Conservation (phyloP, 2,329 filamentous ascomycete genomes). For the Fusarium phyllophilum region DNA sequence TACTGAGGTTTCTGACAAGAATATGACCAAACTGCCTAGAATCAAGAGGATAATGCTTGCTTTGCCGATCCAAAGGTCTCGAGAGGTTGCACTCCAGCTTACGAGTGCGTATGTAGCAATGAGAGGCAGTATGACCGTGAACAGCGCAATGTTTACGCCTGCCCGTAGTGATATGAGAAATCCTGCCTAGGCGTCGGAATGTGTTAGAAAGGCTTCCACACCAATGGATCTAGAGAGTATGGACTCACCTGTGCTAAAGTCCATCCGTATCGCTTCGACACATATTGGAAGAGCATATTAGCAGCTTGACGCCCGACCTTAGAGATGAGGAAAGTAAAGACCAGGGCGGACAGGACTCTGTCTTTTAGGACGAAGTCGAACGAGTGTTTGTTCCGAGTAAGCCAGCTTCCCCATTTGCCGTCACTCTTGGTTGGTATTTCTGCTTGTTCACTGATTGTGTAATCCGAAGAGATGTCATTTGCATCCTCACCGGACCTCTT, state of each 20-base stretch:
- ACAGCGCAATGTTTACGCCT: not conserved
- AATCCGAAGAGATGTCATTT: not conserved
- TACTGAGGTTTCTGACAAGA: not conserved
- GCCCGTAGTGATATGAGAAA: constrained; percentile 4
- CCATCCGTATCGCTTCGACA: constrained; percentile 4
- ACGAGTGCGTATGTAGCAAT: not conserved
- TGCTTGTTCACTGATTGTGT: not conserved
- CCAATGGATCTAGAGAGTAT: not conserved
- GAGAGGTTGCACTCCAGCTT: not conserved
- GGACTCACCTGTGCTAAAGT: not conserved
- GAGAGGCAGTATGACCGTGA: not conserved
- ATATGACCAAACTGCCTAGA: not conserved
- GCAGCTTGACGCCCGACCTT: not conserved
- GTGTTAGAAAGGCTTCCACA: not conserved
- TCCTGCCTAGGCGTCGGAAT: not conserved
- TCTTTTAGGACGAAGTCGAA: not conserved
- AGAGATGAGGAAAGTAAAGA: not conserved
- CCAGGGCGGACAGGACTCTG: not conserved
- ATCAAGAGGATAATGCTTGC: not conserved
- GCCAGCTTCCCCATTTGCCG: not conserved
- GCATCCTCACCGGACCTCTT: not conserved
- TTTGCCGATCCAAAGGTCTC: not conserved
- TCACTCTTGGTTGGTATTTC: not conserved
- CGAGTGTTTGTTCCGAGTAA: not conserved
- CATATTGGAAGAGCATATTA: constrained; percentile 6